phyloP scores from a whole-genome alignment of 345 rosid species.

The Eucalyptus leucophloia region DNA sequence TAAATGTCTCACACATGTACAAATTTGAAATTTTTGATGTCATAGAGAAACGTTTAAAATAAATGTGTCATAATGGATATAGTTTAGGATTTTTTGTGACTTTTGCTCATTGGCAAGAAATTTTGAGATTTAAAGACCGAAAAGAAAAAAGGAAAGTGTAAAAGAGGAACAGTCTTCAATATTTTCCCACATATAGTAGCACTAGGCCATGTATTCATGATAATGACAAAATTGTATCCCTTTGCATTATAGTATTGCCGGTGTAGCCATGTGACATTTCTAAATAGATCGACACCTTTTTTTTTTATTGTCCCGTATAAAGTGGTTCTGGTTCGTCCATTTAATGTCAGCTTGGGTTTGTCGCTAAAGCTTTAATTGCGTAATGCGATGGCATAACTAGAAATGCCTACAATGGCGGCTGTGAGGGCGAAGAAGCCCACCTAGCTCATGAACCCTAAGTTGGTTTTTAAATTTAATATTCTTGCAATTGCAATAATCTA shows the following conservation, averaged over 20 bases:
- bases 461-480: neutral
- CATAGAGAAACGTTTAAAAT: neutral
- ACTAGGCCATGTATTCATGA: neutral
- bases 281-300: neutral
- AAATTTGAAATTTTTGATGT: neutral
- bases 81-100: neutral
- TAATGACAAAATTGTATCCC: neutral
- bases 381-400: neutral
- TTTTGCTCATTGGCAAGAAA: neutral
- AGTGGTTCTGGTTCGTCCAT: neutral
- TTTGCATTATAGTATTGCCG: neutral
- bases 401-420: neutral
- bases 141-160: neutral
- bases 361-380: neutral
- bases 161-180: neutral
- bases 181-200: neutral
- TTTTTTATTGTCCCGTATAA: neutral
- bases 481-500: neutral
- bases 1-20: neutral
- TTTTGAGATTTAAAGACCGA: neutral
- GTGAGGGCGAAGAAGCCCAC: neutral
- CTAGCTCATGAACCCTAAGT: neutral
- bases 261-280: neutral
- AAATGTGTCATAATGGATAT: too few species aligned
- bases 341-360: neutral